These are phyloP conservation scores for Calonectria pteridis DNA, from an alignment of 2,329 filamentous ascomycete species.

Conservation along the genomic window DNA sequence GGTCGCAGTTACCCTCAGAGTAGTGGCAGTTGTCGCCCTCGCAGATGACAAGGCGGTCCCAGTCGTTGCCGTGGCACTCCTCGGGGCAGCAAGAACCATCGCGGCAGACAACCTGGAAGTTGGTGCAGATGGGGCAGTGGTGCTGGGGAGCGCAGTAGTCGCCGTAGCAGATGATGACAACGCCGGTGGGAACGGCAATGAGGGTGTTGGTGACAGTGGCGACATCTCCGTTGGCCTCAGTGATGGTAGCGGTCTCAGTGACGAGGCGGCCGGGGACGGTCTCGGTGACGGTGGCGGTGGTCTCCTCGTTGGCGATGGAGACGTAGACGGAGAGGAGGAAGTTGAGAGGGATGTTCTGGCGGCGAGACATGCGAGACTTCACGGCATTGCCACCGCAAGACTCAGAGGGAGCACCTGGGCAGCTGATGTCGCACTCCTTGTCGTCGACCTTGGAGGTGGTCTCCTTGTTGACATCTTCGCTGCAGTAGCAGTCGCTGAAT, in stretches of 20 bases:
- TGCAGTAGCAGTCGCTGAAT: conserved; percentile 49
- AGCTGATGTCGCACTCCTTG: conserved; percentile 42
- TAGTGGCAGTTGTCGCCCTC: conserved; percentile 45
- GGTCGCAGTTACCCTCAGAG: conserved; percentile 43
- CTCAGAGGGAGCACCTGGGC: conserved; percentile 43
- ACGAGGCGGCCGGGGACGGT: conserved; percentile 39
- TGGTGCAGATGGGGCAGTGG: conserved; percentile 45
- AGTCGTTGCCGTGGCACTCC: conserved; percentile 42
- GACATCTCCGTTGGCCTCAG: conserved; percentile 19
- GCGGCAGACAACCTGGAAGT: conserved; percentile 49
- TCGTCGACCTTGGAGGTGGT: conserved; percentile 23
- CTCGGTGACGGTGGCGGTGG: conserved; percentile 33
- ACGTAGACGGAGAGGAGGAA: conserved; percentile 37
- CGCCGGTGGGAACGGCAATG: conserved; percentile 37
- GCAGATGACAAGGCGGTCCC: conserved; percentile 50
- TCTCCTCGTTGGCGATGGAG: conserved; percentile 28
- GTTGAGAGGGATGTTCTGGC: conserved; percentile 37
- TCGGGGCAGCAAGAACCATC: conserved; percentile 49
- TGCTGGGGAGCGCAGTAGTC: conserved; percentile 46
- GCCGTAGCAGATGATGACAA: conserved; percentile 47
- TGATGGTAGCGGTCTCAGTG: conserved; percentile 44
- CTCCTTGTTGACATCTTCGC: conserved; percentile 26
- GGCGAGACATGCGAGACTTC: conserved; percentile 32
- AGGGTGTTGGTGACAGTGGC: conserved; percentile 39
- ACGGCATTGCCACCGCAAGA: conserved; percentile 43